Percentiles rank a stretch among this genome's conserved stretches.
phyloP scores from a whole-genome alignment of 208 protist genomes.

The Trichomonas vaginalis region DNA sequence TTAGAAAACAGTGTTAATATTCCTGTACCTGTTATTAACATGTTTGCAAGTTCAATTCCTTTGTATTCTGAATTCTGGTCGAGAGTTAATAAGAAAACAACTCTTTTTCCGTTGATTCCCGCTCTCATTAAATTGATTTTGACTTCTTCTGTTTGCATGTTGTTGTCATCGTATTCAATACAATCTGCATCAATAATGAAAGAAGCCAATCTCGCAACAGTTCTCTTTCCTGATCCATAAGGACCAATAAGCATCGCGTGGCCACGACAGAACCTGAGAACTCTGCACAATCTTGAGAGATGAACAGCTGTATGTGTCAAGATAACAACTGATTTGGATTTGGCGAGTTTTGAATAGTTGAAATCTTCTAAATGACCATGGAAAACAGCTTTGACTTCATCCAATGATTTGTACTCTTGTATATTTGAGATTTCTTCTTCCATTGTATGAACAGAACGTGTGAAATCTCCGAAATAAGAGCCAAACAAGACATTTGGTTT shows the following conservation, averaged over 20 bases:
- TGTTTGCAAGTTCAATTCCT: constrained; percentile 82
- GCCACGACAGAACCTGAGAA: constrained; percentile 74
- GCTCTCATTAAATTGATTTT: constrained; percentile 36
- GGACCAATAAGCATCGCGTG: constrained; percentile 88
- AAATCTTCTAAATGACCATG: constrained; percentile 69
- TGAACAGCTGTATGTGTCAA: constrained; percentile 57
- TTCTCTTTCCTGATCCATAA: constrained; percentile 88
- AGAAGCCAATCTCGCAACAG: constrained; percentile 69
- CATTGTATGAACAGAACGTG: constrained; percentile 5
- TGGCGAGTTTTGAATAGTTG: constrained; percentile 59
- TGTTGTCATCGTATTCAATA: constrained; percentile 29
- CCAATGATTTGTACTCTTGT: constrained; percentile 21
- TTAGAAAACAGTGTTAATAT: constrained; percentile 73
- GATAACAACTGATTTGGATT: constrained; percentile 89
- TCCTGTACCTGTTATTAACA: constrained; percentile 81
- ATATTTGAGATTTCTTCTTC: constrained; percentile 32
- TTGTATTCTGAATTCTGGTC: constrained; percentile 68
- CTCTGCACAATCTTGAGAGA: constrained; percentile 74
- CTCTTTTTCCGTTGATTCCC: constrained; percentile 71
- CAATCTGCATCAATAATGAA: constrained; percentile 53
- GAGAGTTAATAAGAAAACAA: constrained; percentile 76
- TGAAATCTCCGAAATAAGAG: not conserved
- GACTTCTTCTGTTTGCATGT: constrained; percentile 55
- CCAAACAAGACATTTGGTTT: no score
- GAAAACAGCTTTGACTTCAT: constrained; percentile 46